Evolutionary conservation across 257 asterid species (phyloP).

Genomic region (Capsicum baccatum): DNA sequence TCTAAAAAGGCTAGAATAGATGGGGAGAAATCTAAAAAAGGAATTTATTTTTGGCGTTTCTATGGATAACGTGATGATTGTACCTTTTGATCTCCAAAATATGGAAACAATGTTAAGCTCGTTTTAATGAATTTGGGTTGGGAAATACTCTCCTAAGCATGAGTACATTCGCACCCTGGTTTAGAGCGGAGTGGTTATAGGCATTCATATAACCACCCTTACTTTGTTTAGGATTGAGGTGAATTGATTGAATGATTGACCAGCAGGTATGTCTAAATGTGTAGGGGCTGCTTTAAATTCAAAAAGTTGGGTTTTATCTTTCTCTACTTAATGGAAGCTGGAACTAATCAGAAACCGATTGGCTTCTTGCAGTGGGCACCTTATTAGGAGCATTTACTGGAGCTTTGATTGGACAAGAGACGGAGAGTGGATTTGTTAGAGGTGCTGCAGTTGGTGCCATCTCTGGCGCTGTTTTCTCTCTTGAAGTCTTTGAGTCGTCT

Average conservation of each 20-base stretch:
- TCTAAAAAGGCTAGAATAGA: too few relatives aligned
- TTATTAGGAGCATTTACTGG: constrained; percentile 95
- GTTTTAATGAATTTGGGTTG: not conserved
- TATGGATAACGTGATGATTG: not conserved
- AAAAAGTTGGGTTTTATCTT: not conserved
- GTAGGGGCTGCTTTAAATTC: not conserved
- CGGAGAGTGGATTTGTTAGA: constrained; percentile 93
- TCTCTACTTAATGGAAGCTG: not conserved
- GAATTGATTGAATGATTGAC: constrained; percentile 4
- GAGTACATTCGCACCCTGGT: not conserved
- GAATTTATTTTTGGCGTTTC: not conserved
- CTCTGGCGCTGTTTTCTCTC: constrained; percentile 98
- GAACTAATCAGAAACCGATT: not conserved
- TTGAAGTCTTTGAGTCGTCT: constrained; percentile 93
- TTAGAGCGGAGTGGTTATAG: not conserved
- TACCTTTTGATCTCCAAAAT: constrained; percentile 1
- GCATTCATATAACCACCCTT: not conserved
- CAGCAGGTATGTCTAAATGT: not conserved
- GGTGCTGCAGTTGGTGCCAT: constrained; percentile 99
- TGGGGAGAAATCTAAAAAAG: not conserved
- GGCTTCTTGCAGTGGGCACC: constrained; percentile 72
- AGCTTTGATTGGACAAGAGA: constrained; percentile 96
- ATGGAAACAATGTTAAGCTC: not conserved
- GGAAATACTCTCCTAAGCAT: not conserved
- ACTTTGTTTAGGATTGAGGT: not conserved